Evolutionary conservation across 2,329 filamentous ascomycete genomes (phyloP).

Genomic region (Verticillium nubilum): DNA sequence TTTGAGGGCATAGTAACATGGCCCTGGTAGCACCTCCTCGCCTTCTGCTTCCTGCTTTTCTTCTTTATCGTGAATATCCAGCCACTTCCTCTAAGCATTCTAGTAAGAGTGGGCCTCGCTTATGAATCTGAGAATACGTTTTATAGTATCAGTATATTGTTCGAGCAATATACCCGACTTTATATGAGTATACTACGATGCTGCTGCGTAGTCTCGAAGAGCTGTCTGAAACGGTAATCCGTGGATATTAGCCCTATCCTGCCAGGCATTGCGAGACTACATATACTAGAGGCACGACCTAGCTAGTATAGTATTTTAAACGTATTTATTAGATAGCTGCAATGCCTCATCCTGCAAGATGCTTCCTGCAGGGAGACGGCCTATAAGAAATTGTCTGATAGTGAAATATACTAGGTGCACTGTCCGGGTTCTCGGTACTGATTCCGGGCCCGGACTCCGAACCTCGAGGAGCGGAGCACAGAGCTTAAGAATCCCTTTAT

Average conservation of each 20-base stretch:
- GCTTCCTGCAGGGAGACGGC: not conserved
- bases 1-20: not conserved
- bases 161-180: not conserved
- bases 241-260: not conserved
- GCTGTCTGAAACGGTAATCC: not conserved
- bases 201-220: not conserved
- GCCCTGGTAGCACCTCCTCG: not conserved
- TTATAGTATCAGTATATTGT: not conserved
- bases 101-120: not conserved
- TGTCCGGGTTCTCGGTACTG: not conserved
- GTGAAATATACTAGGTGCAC: constrained; percentile 16
- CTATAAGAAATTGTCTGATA: constrained; percentile 14
- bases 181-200: not conserved
- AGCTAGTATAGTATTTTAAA: not conserved
- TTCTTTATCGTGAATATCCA: not conserved
- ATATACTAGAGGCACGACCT: not conserved
- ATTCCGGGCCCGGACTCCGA: not conserved
- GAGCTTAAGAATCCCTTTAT: constrained; percentile 18
- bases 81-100: not conserved
- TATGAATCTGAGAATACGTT: not conserved
- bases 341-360: not conserved
- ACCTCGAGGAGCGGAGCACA: constrained; percentile 25
- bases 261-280: not conserved
- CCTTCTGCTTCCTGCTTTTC: not conserved
- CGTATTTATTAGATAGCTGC: not conserved